Base-by-base conservation (phyloP, 139 green algal genomes). In the Tetradesmus obliquus region DNA sequence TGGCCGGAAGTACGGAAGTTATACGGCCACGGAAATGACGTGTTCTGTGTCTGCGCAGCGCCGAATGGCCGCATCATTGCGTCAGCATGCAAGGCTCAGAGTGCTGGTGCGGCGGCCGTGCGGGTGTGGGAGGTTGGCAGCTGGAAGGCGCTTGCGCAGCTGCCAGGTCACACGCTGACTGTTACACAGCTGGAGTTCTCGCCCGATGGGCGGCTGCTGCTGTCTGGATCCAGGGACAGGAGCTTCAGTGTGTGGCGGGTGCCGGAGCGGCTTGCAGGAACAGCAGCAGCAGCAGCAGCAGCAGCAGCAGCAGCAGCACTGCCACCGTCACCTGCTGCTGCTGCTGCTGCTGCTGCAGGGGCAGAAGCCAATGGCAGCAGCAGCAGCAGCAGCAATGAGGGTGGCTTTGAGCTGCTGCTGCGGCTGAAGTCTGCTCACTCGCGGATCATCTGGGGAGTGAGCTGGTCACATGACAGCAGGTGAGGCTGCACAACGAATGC, bases 21-120 rank as follows among this genome's bases (percentile, higher is more conserved):
- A 88, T 99, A 99, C 90, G 98, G 98, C 13, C 98, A 99, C 91
- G 98, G 97, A 54, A 98, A 99, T 94, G 96, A 99, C 53, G 80
- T 99, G 20, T 97, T 95, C 92, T 96, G 93, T 90, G 13, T 97
- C 69, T 95, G 96, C 1, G 95, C 95, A 20, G 93, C 95, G 76
- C 95, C 96, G 5, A 87, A 58, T 3, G 97, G 97, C 3, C 55
- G 82, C 17, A 92, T 94, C 51, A 81, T 99, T 12, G 97, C 96
- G n/a, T 97, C 95, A 3, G 96, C 97, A 0, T 98, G 97, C 92
- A 94, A 93, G 62, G 96, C 96, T 5, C 96, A 98, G 93, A 93
- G 92, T 22, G 91, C 94, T 10, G 72, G 93, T 22, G 88, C 94
- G 10, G 96, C 97, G 0, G 94, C 90, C 58, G 82, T 94, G 57